Evolutionary conservation across 2,329 filamentous ascomycete species (phyloP), one percentile per base, ranked within the genome.

Genomic region (Teratosphaeria gauchensis): DNA sequence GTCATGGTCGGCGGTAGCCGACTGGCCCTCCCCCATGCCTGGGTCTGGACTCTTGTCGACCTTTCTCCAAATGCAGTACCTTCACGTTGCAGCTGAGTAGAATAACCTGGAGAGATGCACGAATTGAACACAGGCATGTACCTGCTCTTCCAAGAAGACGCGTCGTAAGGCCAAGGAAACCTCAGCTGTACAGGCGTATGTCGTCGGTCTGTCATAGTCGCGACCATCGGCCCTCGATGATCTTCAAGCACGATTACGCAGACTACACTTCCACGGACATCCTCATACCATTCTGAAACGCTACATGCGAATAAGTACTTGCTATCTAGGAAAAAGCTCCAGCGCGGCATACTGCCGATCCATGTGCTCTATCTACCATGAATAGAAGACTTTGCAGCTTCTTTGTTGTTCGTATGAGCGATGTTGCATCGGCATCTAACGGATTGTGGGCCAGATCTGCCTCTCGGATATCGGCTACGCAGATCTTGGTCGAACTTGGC

Each of bases 351-450:
- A 9, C 19, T 21, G 42, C 19, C 42, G 42, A 24, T 48, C 42
- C 4, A 16, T 46, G 5, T 46, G 14, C 16, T n/a, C 38, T n/a
- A 1, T 21, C 42, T 2, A n/a, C 42, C 42, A 21, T 21, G 42
- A 48, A 48, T 48, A 48, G 42, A 48, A 48, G 42, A 6, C 42
- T 48, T 11, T 48, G 42, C 42, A 21, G 42, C 42, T 46, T 46
- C 42, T 16, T 46, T 11, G 42, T 48, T 48, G 42, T 48, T 48
- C 42, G n/a, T 19, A 2, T 4, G 1, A 48, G 16, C 21, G 42
- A 48, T 48, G n/a, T 21, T 16, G 54, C 35, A 42, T 42, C 54
- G 54, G 54, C 54, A 46, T 8, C 54, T 55, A 55, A 55, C 54
- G 54, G 54, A 5, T 9, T n/a, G 12, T 14, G 32, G 52, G 16